Conservation (phyloP, 106 monocot species). For the Triglochin maritima region DNA sequence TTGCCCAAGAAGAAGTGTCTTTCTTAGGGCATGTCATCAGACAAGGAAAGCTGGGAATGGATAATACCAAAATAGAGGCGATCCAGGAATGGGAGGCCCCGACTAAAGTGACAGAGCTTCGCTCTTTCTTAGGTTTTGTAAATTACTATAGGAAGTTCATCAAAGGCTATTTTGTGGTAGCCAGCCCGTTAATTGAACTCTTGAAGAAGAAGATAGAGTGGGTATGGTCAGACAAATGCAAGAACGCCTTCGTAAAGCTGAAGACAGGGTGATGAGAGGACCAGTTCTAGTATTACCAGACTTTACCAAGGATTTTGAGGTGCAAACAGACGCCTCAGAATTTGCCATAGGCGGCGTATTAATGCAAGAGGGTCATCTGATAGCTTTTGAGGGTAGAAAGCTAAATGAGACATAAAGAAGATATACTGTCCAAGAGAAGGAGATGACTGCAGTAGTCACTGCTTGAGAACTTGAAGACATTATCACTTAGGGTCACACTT, state of each 20-base stretch:
- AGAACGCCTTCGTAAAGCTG: background rate
- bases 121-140: background rate
- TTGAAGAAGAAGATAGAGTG: background rate
- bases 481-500: too few species aligned
- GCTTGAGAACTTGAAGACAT: too few species aligned
- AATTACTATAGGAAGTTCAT: conserved; percentile 2
- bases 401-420: too few species aligned
- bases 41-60: background rate
- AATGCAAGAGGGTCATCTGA: too few species aligned
- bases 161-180: background rate
- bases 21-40: background rate
- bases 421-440: too few species aligned
- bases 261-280: background rate
- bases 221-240: background rate
- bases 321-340: background rate
- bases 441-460: too few species aligned
- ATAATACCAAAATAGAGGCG: background rate
- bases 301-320: background rate
- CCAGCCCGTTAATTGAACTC: background rate
- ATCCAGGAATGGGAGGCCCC: background rate
- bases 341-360: background rate
- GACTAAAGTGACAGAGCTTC: background rate
- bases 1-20: background rate
- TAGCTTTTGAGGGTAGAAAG: too few species aligned
- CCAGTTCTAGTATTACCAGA: background rate